These are phyloP conservation scores for cucumber (Cucumis sativus) DNA, from an alignment of 306 rosid genomes.

Conservation along the genomic window Cucumber_9930_V3 NC_026658.2:16583501-16584000, in stretches of 20 bases:
- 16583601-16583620: slow-evolving; percentile 82
- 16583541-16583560: background rate
- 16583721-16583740: background rate
- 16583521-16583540: background rate
- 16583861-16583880: slow-evolving; percentile 80
- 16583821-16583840: slow-evolving; percentile 62
- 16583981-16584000: slow-evolving; percentile 9
- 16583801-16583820: slow-evolving; percentile 90
- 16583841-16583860: slow-evolving; percentile 92
- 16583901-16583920: slow-evolving; percentile 69
- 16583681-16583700: slow-evolving; percentile 36
- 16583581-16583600: slow-evolving; percentile 5
- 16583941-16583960: slow-evolving; percentile 12
- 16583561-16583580: background rate
- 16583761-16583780: background rate
- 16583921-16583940: slow-evolving; percentile 60
- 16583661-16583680: slow-evolving; percentile 90
- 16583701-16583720: background rate
- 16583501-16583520: slow-evolving; percentile 58
- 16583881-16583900: slow-evolving; percentile 85
- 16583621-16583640: slow-evolving; percentile 78
- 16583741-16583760: background rate
- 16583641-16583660: slow-evolving; percentile 84
- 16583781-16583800: slow-evolving; percentile 27
- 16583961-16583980: slow-evolving; percentile 30